Conservation (phyloP, 2,329 filamentous ascomycete genomes). For the Colletotrichum sansevieriae region DNA sequence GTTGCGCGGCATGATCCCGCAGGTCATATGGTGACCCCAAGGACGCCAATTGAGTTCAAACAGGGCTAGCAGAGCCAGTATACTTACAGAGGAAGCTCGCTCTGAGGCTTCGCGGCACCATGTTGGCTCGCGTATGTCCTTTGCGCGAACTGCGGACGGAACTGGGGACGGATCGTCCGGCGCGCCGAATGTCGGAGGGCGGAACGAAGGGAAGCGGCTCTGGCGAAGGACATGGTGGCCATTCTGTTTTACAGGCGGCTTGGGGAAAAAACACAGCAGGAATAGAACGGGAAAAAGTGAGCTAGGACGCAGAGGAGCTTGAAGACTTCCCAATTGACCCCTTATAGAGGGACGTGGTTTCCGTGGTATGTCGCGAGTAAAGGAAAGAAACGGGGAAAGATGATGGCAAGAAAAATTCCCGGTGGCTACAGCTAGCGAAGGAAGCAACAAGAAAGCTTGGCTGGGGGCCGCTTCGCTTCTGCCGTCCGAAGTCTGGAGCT, state of each 20-base stretch:
- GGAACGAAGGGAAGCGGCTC: conserved; percentile 33
- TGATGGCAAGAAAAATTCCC: conserved; percentile 1
- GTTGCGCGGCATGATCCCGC: background rate
- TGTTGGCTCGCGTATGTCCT: conserved; percentile 41
- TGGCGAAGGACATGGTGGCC: conserved; percentile 34
- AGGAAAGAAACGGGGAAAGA: background rate
- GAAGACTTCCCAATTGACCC: conserved; percentile 13
- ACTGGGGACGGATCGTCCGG: conserved; percentile 37
- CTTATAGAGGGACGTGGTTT: conserved; percentile 22
- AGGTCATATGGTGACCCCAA: background rate
- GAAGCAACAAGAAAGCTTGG: conserved; percentile 25
- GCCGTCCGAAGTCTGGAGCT: conserved; percentile 41
- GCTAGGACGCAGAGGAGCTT: background rate
- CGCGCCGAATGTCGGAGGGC: conserved; percentile 38
- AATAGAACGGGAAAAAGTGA: background rate
- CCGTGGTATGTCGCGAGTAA: conserved; percentile 2
- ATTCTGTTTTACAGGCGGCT: background rate
- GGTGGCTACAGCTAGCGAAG: conserved; percentile 14
- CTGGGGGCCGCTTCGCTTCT: conserved; percentile 13
- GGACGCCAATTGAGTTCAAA: background rate
- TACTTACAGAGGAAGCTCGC: conserved; percentile 37
- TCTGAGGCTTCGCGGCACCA: conserved; percentile 37
- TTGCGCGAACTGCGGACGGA: conserved; percentile 31
- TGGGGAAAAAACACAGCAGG: too few relatives aligned
- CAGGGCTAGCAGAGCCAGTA: background rate